phyloP scores from a whole-genome alignment of 257 asterid species.

The Apocynum venetum region DNA sequence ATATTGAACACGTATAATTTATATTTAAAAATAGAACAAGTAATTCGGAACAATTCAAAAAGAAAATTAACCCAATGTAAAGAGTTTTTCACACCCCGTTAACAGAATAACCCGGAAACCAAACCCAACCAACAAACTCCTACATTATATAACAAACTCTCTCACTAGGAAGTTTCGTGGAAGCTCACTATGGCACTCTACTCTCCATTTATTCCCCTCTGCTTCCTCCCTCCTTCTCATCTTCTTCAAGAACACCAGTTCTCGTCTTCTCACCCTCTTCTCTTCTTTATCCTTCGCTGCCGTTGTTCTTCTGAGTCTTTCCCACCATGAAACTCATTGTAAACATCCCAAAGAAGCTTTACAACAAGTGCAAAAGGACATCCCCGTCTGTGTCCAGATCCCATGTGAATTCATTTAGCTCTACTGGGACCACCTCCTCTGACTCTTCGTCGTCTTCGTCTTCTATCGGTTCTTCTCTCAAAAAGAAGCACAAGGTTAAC shows the following conservation, averaged over 20 bases:
- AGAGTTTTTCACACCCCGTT: background rate
- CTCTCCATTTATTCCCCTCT: slow-evolving; percentile 14
- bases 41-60: too few species aligned
- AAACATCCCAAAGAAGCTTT: slow-evolving; percentile 45
- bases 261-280: background rate
- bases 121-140: background rate
- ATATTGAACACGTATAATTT: too few species aligned
- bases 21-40: too few species aligned
- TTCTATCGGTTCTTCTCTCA: slow-evolving; percentile 11
- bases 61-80: too few species aligned
- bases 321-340: slow-evolving; percentile 47
- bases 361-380: slow-evolving; percentile 19
- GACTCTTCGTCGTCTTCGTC: slow-evolving; percentile 15
- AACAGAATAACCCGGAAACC: background rate
- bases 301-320: background rate
- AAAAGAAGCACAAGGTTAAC: slow-evolving; percentile 6
- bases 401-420: slow-evolving; percentile 28
- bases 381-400: slow-evolving; percentile 24
- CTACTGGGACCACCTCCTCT: slow-evolving; percentile 13
- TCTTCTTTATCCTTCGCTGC: too few species aligned
- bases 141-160: slow-evolving; percentile 6
- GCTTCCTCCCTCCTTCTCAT: slow-evolving; percentile 12
- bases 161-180: slow-evolving; percentile 56
- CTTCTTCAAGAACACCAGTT: background rate
- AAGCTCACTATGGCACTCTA: slow-evolving; percentile 43